Conservation (phyloP, 768 basidiomycete species). For the Udeniomyces megalosporus region DNA sequence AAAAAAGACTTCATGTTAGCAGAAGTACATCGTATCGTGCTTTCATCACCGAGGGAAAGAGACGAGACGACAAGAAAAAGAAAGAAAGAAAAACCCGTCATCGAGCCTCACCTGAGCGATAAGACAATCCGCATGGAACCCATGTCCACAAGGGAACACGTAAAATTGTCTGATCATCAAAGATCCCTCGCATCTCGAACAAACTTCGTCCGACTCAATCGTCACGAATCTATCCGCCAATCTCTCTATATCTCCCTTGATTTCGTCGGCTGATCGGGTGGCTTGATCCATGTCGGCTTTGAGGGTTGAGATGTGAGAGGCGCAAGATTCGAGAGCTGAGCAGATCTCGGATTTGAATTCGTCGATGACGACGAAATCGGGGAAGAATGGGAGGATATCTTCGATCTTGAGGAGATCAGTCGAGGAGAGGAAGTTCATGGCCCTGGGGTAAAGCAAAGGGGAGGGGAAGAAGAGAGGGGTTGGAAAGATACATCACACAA, state of each 20-base stretch:
- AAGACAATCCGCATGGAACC: constrained; percentile 93
- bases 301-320: constrained; percentile 70
- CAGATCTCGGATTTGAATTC: constrained; percentile 99
- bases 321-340: constrained; percentile 83
- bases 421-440: constrained; percentile 90
- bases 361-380: constrained; percentile 96
- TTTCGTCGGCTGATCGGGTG: constrained; percentile 75
- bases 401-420: constrained; percentile 93
- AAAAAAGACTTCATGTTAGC: too few species aligned
- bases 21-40: too few species aligned
- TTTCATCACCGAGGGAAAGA: not conserved
- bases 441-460: constrained; percentile 39
- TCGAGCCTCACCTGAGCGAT: constrained; percentile 60
- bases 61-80: not conserved
- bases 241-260: constrained; percentile 75
- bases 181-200: constrained; percentile 58
- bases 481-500: not conserved
- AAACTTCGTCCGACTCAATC: constrained; percentile 70
- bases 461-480: not conserved
- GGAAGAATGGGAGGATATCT: constrained; percentile 98
- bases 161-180: constrained; percentile 86
- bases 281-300: constrained; percentile 95
- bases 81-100: too few species aligned
- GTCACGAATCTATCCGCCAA: constrained; percentile 82
- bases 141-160: constrained; percentile 94